Conservation (phyloP, 305 asterid species). For the Stenogyne calaminthoides region DNA sequence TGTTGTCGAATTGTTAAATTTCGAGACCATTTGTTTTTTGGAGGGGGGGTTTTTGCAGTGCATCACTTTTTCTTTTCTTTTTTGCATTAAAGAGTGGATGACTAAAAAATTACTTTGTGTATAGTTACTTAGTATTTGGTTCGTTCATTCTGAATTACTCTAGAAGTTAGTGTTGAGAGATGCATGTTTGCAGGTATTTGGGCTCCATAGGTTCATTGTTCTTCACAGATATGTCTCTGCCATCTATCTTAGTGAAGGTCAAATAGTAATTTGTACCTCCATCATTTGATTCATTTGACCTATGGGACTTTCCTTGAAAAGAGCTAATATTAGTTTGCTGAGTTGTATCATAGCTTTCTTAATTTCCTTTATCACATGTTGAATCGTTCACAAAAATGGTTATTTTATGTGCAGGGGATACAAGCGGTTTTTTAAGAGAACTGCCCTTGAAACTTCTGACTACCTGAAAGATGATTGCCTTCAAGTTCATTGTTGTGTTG, state of each 20-base stretch:
- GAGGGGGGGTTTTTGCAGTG: not conserved
- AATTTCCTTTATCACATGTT: not conserved
- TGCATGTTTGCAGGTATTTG: conserved; percentile 1
- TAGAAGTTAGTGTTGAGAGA: not conserved
- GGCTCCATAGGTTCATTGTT: not conserved
- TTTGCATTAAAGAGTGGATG: not conserved
- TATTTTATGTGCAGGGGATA: conserved; percentile 70
- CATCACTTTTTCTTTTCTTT: too few relatives aligned
- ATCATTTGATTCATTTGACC: not conserved
- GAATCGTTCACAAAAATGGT: not conserved
- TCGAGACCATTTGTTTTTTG: not conserved
- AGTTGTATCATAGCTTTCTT: not conserved
- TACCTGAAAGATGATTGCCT: conserved; percentile 85
- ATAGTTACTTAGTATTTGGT: not conserved
- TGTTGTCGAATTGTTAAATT: not conserved
- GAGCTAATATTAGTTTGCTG: conserved; percentile 11
- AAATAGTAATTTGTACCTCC: not conserved
- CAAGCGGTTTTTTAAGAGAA: conserved; percentile 77
- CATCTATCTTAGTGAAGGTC: not conserved
- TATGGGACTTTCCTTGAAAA: conserved; percentile 16
- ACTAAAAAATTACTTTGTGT: not conserved
- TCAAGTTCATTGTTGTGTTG: conserved; percentile 82
- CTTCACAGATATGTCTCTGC: not conserved
- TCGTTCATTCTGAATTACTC: not conserved
- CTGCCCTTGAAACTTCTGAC: conserved; percentile 73